phyloP scores from a whole-genome alignment of 257 asterid genomes.

The Solanum arcanum region DNA sequence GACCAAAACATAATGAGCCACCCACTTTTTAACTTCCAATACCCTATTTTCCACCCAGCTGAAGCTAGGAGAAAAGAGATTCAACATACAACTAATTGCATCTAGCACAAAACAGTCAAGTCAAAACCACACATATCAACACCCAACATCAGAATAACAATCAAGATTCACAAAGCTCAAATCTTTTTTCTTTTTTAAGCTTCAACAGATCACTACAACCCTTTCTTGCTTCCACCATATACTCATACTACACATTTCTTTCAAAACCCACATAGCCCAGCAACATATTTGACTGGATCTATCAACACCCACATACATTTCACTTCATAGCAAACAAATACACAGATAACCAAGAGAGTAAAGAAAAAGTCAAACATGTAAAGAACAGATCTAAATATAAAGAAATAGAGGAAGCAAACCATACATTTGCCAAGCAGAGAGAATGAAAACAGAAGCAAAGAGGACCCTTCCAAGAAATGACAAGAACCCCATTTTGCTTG shows the following conservation, averaged over 20 bases:
- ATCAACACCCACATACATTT: background rate
- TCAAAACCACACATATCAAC: background rate
- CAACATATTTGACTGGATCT: background rate
- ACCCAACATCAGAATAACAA: background rate
- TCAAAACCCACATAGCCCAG: background rate
- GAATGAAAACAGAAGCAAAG: slow-evolving; percentile 88
- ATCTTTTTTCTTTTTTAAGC: background rate
- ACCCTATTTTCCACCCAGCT: background rate
- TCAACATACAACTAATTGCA: background rate
- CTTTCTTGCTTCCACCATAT: background rate
- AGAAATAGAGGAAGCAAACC: background rate
- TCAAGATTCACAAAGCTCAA: background rate
- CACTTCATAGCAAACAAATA: background rate
- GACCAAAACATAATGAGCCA: background rate
- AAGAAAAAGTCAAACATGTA: background rate
- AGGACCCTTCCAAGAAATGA: slow-evolving; percentile 80
- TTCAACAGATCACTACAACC: background rate
- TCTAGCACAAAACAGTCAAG: background rate
- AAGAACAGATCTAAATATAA: slow-evolving; percentile 30
- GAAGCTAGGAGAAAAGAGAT: background rate
- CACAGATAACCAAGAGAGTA: background rate
- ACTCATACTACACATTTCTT: background rate
- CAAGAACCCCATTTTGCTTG: slow-evolving; percentile 60
- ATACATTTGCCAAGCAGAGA: slow-evolving; percentile 95
- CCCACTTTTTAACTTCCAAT: background rate